phyloP scores from a whole-genome alignment of 768 basidiomycete genomes.

The Mycena polygramma region DNA sequence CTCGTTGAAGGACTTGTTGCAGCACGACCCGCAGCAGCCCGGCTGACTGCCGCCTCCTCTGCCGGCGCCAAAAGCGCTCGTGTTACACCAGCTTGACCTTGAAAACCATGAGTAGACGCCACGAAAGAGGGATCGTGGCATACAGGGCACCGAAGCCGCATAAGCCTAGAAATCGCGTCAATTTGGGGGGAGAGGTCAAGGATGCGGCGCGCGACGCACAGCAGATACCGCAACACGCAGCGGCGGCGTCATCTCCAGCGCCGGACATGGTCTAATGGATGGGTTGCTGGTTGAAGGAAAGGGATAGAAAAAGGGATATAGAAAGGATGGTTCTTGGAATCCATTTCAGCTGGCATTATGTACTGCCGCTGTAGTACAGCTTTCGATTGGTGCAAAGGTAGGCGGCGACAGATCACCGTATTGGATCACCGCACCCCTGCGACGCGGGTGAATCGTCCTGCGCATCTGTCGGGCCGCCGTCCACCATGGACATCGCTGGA shows the following conservation, averaged over 20 bases:
- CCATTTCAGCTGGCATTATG: background rate
- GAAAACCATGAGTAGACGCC: background rate
- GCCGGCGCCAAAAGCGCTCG: slow-evolving; percentile 44
- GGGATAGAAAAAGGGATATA: too few relatives aligned
- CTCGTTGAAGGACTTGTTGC: slow-evolving; percentile 57
- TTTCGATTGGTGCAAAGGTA: background rate
- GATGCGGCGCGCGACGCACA: slow-evolving; percentile 37
- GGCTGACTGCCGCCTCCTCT: slow-evolving; percentile 47
- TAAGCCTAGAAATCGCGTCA: slow-evolving; percentile 14
- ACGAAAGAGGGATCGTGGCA: background rate
- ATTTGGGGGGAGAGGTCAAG: slow-evolving; percentile 28
- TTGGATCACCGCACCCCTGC: background rate
- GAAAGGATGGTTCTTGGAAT: background rate
- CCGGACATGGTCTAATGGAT: background rate
- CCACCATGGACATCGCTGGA: too few relatives aligned
- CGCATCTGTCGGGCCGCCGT: too few relatives aligned
- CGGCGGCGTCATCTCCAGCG: slow-evolving; percentile 28
- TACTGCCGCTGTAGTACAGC: background rate
- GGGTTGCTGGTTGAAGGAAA: background rate
- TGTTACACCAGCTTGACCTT: slow-evolving; percentile 44
- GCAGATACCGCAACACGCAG: slow-evolving; percentile 45
- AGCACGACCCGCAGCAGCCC: slow-evolving; percentile 64
- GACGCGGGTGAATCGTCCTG: too few relatives aligned
- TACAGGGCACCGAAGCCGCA: slow-evolving; percentile 30
- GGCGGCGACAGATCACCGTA: background rate